Base-by-base conservation (phyloP, 2,329 filamentous ascomycete species). In the Cordyceps militaris region DNA sequence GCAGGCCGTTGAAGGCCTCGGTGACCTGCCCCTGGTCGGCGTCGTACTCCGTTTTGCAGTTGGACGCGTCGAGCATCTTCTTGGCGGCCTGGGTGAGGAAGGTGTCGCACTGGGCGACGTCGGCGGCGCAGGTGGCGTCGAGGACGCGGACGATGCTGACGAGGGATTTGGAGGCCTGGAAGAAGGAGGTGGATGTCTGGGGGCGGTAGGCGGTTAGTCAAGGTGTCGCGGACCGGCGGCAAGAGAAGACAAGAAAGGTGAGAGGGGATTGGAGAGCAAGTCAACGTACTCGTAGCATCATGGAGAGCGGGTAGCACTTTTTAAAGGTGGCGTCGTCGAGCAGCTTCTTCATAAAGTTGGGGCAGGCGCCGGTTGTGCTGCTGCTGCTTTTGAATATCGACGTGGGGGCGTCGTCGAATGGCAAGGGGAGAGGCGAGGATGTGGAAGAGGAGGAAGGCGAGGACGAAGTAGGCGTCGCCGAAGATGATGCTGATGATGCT, bases 141-240 rank as follows among this genome's bases (percentile, higher is more conserved):
- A 99, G 83, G 21, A 89, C 85, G 61, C 84, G 83, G 1, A 91
- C 89, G 60, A 93, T 88, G 64, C 81, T 79, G 51, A 88, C 77
- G 36, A 87, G 77, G 5, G 88, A 88, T 67, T 83, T 86, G 61
- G 87, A 80, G 19, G 86, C 86, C 57, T 90, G 77, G 76, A 97
- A 97, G 74, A 97, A 96, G 42, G 84, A 84, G 53, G 80, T 82
- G 10, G 93, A 97, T 61, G 88, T 91, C 85, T 96, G 69, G 5
- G 34, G 34, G n/a, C n/a, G n/a, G n/a, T n/a, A 38, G 34, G 34
- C 34, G 14, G 34, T 38, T n/a, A 38, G 34, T 38, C 34, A 16
- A 38, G 34, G 34, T n/a, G n/a, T n/a, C n/a, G n/a, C n/a, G n/a
- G n/a, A n/a, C n/a, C n/a, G n/a, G n/a, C n/a, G n/a, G n/a, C n/a